phyloP scores from a whole-genome alignment of 495 filamentous ascomycete species.

The Penicillium roqueforti region DNA sequence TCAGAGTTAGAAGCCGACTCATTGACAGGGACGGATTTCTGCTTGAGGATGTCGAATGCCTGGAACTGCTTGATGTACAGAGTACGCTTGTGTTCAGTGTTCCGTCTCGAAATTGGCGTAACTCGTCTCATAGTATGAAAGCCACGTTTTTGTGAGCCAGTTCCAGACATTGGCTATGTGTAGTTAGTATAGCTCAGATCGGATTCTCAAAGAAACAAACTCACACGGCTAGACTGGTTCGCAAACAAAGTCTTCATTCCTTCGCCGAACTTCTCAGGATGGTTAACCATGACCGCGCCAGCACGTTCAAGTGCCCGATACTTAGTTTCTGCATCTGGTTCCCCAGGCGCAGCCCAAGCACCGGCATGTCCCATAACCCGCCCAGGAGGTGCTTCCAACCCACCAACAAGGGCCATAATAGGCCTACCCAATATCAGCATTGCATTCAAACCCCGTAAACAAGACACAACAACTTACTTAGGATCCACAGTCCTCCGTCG shows the following conservation, averaged over 20 bases:
- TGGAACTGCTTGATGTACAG: constrained; percentile 57
- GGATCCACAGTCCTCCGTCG: constrained; percentile 52
- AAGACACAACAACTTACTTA: constrained; percentile 52
- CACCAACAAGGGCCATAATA: constrained; percentile 74
- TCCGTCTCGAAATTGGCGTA: constrained; percentile 8
- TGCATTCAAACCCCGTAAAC: background rate
- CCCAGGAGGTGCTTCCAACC: constrained; percentile 59
- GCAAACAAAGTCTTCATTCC: constrained; percentile 59
- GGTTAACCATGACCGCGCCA: constrained; percentile 72
- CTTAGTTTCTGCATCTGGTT: constrained; percentile 62
- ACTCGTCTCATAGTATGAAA: constrained; percentile 49
- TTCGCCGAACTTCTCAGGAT: constrained; percentile 75
- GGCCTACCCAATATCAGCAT: constrained; percentile 49
- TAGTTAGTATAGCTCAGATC: constrained; percentile 11
- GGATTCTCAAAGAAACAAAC: background rate
- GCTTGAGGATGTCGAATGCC: constrained; percentile 56
- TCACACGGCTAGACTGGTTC: constrained; percentile 25
- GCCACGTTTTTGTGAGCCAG: constrained; percentile 39
- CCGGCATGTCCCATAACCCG: constrained; percentile 89
- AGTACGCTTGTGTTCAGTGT: constrained; percentile 43
- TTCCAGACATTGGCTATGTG: constrained; percentile 14
- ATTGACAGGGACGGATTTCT: constrained; percentile 47
- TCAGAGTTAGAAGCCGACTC: constrained; percentile 36
- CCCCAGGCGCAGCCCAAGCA: constrained; percentile 65
- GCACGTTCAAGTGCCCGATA: constrained; percentile 63